A percentile compares a stretch with the other conserved stretches of the same genome.
phyloP scores from a whole-genome alignment of 1,284 basidiomycete genomes.

The Microbotryum silenes-acaulis region DNA sequence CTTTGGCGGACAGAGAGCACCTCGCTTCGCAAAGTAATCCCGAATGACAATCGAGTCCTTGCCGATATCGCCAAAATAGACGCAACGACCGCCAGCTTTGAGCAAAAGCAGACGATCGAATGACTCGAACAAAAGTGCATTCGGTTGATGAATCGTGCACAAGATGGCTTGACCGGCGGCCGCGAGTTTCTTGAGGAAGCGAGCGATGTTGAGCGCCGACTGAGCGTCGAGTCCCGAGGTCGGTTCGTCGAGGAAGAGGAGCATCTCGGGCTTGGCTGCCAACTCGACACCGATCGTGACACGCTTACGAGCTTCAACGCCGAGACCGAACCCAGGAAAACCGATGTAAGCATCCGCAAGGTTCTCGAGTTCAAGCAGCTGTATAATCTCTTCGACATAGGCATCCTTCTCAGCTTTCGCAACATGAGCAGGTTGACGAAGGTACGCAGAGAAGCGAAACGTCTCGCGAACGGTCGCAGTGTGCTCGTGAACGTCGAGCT shows the following conservation, averaged over 20 bases:
- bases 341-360: slow-evolving; percentile 70
- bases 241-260: slow-evolving; percentile 72
- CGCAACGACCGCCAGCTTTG: slow-evolving; percentile 32
- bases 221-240: slow-evolving; percentile 70
- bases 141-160: slow-evolving; percentile 61
- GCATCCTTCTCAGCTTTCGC: slow-evolving; percentile 64
- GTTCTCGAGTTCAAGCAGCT: slow-evolving; percentile 65
- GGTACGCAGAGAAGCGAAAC: slow-evolving; percentile 67
- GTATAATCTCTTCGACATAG: slow-evolving; percentile 70
- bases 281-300: slow-evolving; percentile 70
- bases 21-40: slow-evolving; percentile 46
- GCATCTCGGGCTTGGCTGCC: slow-evolving; percentile 61
- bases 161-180: slow-evolving; percentile 67
- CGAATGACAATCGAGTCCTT: slow-evolving; percentile 48
- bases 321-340: slow-evolving; percentile 51
- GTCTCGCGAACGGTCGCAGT: slow-evolving; percentile 66
- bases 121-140: slow-evolving; percentile 43
- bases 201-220: slow-evolving; percentile 76
- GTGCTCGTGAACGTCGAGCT: slow-evolving; percentile 34
- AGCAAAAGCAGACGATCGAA: slow-evolving; percentile 35
- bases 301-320: slow-evolving; percentile 66
- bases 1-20: slow-evolving; percentile 22
- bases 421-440: slow-evolving; percentile 66
- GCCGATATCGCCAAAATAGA: slow-evolving; percentile 36
- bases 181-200: slow-evolving; percentile 70